Percentiles rank a stretch among this genome's conserved stretches.
These are phyloP conservation scores for Aspergillus arachidicola DNA, from an alignment of 2,329 filamentous ascomycete genomes.

Conservation along the genomic window DNA sequence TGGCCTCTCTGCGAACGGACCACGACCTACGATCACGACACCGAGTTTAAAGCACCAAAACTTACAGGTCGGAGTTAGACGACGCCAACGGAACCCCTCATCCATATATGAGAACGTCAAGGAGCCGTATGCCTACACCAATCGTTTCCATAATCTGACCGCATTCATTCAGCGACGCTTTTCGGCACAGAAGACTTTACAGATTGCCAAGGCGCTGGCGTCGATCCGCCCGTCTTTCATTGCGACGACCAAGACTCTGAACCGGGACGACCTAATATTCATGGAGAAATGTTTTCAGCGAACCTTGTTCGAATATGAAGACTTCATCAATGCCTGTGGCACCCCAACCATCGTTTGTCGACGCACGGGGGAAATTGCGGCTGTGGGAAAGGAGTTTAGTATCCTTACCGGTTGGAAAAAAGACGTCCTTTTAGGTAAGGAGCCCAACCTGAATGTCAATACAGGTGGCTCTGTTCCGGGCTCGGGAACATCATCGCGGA, in stretches of 20 bases:
- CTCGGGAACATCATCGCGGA: slow-evolving; percentile 47
- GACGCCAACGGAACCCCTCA: slow-evolving; percentile 70
- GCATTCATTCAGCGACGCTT: slow-evolving; percentile 79
- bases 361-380: slow-evolving; percentile 90
- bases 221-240: slow-evolving; percentile 93
- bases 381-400: slow-evolving; percentile 95
- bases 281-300: slow-evolving; percentile 98
- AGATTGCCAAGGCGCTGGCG: slow-evolving; percentile 83
- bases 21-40: slow-evolving; percentile 45
- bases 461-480: slow-evolving; percentile 55
- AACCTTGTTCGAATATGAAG: slow-evolving; percentile 88
- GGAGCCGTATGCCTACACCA: slow-evolving; percentile 88
- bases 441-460: slow-evolving; percentile 86
- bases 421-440: slow-evolving; percentile 82
- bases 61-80: slow-evolving; percentile 46
- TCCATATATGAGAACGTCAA: slow-evolving; percentile 87
- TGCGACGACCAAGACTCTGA: slow-evolving; percentile 85
- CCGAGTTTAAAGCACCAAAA: slow-evolving; percentile 47
- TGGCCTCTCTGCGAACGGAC: slow-evolving; percentile 34
- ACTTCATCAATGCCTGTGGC: slow-evolving; percentile 83
- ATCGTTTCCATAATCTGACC: slow-evolving; percentile 85
- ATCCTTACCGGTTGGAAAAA: slow-evolving; percentile 93
- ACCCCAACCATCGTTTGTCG: slow-evolving; percentile 91
- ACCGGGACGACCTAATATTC: slow-evolving; percentile 86
- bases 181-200: slow-evolving; percentile 72